Evolutionary conservation across 768 basidiomycete genomes (phyloP).

Genomic region (Mycena sanguinolenta): DNA sequence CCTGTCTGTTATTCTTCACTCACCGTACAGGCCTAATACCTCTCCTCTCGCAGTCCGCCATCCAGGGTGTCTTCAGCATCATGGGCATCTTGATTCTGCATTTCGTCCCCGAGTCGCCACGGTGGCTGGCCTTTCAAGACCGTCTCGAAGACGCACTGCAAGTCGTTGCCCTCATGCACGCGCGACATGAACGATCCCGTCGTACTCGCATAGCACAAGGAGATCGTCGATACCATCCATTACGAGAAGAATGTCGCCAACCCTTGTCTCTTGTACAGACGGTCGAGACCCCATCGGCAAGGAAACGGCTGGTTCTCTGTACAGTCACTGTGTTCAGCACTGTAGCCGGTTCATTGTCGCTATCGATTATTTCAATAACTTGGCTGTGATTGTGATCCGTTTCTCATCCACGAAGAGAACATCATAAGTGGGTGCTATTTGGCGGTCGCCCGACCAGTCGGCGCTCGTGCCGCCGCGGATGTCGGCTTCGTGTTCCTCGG

Average conservation of each 20-base stretch:
- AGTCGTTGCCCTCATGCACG: conserved; percentile 47
- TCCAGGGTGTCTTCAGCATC: conserved; percentile 49
- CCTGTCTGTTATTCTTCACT: conserved; percentile 21
- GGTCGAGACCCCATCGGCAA: conserved; percentile 38
- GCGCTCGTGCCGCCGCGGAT: conserved; percentile 99
- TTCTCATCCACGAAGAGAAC: no score
- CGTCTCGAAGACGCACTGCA: conserved; percentile 44
- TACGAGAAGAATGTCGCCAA: conserved; percentile 43
- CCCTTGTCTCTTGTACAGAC: conserved; percentile 36
- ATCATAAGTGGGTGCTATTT: no score
- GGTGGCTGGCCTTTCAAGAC: conserved; percentile 53
- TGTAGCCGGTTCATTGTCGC: conserved; percentile 33
- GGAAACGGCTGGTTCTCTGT: conserved; percentile 38
- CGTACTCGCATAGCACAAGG: conserved; percentile 45
- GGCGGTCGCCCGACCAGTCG: conserved; percentile 97
- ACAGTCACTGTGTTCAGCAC: conserved; percentile 43
- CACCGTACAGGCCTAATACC: neutral
- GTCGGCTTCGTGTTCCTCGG: conserved; percentile 95
- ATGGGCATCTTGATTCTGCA: conserved; percentile 47
- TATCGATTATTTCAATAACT: conserved; percentile 28
- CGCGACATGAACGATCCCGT: conserved; percentile 44
- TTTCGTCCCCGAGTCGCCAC: conserved; percentile 55
- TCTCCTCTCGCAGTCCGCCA: conserved; percentile 29
- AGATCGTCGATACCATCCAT: conserved; percentile 50
- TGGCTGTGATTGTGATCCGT: no score